Evolutionary conservation across 1,284 basidiomycete genomes (phyloP).

Genomic region (Neolentinus lepideus): DNA sequence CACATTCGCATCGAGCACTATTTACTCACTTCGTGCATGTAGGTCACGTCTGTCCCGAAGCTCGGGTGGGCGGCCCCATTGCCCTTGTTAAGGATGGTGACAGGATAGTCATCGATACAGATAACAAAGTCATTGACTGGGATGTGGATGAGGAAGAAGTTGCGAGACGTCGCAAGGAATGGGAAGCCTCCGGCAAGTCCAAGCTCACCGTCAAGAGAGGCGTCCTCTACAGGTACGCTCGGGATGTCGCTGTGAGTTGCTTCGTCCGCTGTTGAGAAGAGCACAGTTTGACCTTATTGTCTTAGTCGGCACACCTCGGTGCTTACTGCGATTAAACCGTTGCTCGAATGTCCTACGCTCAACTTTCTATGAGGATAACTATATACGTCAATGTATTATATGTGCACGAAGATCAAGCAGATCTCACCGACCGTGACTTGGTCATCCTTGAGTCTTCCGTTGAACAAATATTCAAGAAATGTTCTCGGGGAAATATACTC

Average conservation of each 20-base stretch:
- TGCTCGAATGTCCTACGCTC: no score
- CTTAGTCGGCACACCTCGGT: slow-evolving; percentile 64
- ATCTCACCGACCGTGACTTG: no score
- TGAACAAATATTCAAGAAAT: no score
- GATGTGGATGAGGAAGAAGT: slow-evolving; percentile 79
- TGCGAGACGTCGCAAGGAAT: slow-evolving; percentile 58
- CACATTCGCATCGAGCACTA: not conserved
- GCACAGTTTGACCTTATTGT: slow-evolving; percentile 3
- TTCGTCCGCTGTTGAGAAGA: slow-evolving; percentile 1
- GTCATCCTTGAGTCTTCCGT: no score
- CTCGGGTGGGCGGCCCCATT: slow-evolving; percentile 91
- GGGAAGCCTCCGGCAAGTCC: slow-evolving; percentile 60
- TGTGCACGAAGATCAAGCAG: no score
- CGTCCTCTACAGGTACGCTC: slow-evolving; percentile 66
- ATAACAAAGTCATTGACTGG: slow-evolving; percentile 76
- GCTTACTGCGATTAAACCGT: slow-evolving; percentile 62
- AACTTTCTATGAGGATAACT: no score
- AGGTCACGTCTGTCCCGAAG: slow-evolving; percentile 91
- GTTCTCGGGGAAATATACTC: no score
- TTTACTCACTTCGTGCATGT: slow-evolving; percentile 14
- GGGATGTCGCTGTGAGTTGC: slow-evolving; percentile 69
- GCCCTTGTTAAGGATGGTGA: slow-evolving; percentile 93
- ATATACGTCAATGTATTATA: no score
- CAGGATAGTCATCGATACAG: slow-evolving; percentile 75
- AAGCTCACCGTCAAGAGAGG: slow-evolving; percentile 68